Evolutionary conservation across 139 green algal genomes (phyloP).

Genomic region (Picochlorum sp.): DNA sequence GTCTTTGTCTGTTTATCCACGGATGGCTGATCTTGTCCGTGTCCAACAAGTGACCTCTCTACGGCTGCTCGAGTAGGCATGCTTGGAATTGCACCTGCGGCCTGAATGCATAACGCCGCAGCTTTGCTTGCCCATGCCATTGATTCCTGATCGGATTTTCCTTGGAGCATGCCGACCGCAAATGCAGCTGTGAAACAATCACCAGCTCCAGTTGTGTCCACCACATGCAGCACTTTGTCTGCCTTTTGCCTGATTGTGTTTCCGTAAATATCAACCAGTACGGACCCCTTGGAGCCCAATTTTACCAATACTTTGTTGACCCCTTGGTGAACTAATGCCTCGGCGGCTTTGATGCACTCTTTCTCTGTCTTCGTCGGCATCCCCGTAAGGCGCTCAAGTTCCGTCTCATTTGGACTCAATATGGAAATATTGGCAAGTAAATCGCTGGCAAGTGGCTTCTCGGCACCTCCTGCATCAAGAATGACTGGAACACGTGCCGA

Average conservation of each 20-base stretch:
- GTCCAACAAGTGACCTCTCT: conserved; percentile 6
- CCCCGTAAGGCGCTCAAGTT: conserved; percentile 63
- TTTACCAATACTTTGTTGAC: conserved; percentile 75
- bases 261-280: conserved; percentile 47
- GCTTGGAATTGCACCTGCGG: conserved; percentile 47
- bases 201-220: conserved; percentile 84
- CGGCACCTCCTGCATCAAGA: conserved; percentile 71
- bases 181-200: conserved; percentile 90
- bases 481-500: conserved; percentile 65
- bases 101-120: conserved; percentile 56
- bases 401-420: conserved; percentile 87
- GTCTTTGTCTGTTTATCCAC: neutral
- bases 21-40: neutral
- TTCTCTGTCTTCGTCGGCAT: conserved; percentile 43
- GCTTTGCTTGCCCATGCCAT: conserved; percentile 63
- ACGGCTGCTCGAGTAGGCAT: conserved; percentile 37
- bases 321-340: conserved; percentile 44
- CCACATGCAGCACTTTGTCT: conserved; percentile 30
- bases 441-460: conserved; percentile 44
- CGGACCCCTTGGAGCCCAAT: conserved; percentile 61
- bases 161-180: conserved; percentile 68
- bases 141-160: conserved; percentile 37
- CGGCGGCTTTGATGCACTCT: conserved; percentile 41
- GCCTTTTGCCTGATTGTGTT: conserved; percentile 11
- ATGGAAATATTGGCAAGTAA: conserved; percentile 57